phyloP scores from a whole-genome alignment of 2,329 filamentous ascomycete genomes.

The Tolypocladium ovalisporum region DNA sequence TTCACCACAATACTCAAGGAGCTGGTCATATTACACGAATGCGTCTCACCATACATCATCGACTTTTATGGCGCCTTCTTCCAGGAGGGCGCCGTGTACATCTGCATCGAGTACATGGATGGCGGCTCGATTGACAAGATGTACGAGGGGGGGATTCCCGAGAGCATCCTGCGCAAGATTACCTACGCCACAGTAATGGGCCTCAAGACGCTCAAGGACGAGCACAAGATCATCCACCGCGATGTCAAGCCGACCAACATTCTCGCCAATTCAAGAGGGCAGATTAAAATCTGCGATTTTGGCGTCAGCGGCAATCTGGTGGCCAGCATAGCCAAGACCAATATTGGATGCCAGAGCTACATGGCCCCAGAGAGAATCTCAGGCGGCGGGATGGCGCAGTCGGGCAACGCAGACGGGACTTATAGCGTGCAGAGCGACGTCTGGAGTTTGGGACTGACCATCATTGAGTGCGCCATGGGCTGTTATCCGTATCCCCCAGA shows the following conservation, averaged over 20 bases:
- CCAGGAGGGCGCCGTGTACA: conserved; percentile 97
- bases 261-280: conserved; percentile 75
- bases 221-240: conserved; percentile 97
- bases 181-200: conserved; percentile 84
- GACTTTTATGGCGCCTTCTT: conserved; percentile 99
- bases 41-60: conserved; percentile 90
- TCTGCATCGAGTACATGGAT: conserved; percentile 99
- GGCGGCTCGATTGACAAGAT: conserved; percentile 95
- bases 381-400: conserved; percentile 66
- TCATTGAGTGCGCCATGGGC: conserved; percentile 93
- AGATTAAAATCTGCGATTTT: conserved; percentile 98
- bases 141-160: conserved; percentile 82
- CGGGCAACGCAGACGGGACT: conserved; percentile 63
- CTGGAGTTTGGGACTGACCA: conserved; percentile 87
- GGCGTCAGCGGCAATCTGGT: conserved; percentile 94
- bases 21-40: conserved; percentile 89
- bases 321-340: conserved; percentile 94
- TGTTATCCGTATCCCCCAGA: conserved; percentile 94
- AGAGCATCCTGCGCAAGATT: conserved; percentile 80
- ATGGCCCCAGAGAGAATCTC: conserved; percentile 97
- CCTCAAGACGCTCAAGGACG: conserved; percentile 86
- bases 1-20: conserved; percentile 97
- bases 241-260: conserved; percentile 99
- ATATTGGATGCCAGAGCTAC: conserved; percentile 98
- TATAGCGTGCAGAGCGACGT: conserved; percentile 98